Percentiles rank a stretch among this genome's conserved stretches.
Evolutionary conservation across 2,329 filamentous ascomycete species (phyloP).

Genomic region (Sporothrix dimorphospora): DNA sequence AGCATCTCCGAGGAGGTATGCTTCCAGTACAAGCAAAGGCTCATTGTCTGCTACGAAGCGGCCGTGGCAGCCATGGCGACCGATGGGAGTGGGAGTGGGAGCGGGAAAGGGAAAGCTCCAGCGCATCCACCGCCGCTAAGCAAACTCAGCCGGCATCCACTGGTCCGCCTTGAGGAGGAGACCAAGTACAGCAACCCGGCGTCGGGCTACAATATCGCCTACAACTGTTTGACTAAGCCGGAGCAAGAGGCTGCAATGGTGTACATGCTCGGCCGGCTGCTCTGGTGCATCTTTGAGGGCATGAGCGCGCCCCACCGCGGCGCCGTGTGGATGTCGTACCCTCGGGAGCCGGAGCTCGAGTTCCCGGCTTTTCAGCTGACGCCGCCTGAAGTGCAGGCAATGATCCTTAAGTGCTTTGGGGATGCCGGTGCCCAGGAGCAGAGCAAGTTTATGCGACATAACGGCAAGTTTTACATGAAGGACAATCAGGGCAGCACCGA

Average conservation of each 20-base stretch:
- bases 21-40: slow-evolving; percentile 45
- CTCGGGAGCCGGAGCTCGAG: slow-evolving; percentile 57
- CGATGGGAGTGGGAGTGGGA: background rate
- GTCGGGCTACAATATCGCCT: slow-evolving; percentile 59
- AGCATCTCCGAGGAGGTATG: slow-evolving; percentile 45
- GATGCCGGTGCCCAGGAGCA: slow-evolving; percentile 24
- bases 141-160: background rate
- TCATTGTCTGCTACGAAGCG: slow-evolving; percentile 51
- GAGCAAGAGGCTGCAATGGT: slow-evolving; percentile 63
- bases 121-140: background rate
- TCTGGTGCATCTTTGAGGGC: slow-evolving; percentile 67
- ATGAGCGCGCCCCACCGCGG: slow-evolving; percentile 60
- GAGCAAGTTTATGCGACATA: slow-evolving; percentile 31
- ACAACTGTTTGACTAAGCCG: slow-evolving; percentile 53
- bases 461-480: slow-evolving; percentile 33
- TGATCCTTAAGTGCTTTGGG: slow-evolving; percentile 33
- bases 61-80: background rate
- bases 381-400: slow-evolving; percentile 26
- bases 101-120: background rate
- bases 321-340: slow-evolving; percentile 63
- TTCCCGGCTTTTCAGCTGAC: slow-evolving; percentile 54
- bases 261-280: slow-evolving; percentile 63
- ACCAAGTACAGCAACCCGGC: slow-evolving; percentile 52
- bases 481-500: background rate
- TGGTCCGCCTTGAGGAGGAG: slow-evolving; percentile 31